Evolutionary conservation across 805 yeast genomes (phyloP), one percentile per base, ranked within the genome.

Genomic region (Candida arabinofermentans): DNA sequence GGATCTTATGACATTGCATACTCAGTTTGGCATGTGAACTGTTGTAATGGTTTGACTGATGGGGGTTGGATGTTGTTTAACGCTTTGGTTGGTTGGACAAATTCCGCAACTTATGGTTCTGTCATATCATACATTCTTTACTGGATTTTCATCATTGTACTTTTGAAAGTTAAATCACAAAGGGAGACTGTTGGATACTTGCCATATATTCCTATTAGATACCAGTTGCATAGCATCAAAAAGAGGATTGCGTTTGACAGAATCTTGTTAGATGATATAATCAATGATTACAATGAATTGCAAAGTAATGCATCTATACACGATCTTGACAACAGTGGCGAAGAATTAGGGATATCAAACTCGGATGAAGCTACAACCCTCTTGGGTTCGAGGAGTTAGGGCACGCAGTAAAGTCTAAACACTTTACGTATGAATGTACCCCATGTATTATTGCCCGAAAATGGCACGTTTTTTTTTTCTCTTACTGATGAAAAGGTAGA

Each of bases 11-110:
- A 89, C 55, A 81, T 89, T 18, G 50, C 75, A 17, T 75, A 72
- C 36, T 80, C 93, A 6, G 81, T 89, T 2, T 89, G 97, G 97
- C 97, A 89, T 60, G 96, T 89, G 21, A 87, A 89, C 64, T 88
- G 96, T 62, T 89, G 97, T 66, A 88, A 88, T 60, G 95, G 96
- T 19, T 83, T 86, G 51, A 84, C 76, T n/a, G 96, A 89, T 56
- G 95, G 95, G 4, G 79, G 82, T 24, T 89, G 95, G 96, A 87
- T 88, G 95, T 69, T 89, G 27, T 72, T 86, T 54, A 87, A 90
- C 27, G 96, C 96, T 1, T 69, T 89, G 5, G 72, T 89, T 38
- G 97, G 97, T 2, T 89, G 97, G 97, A 88, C 93, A 12, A 89
- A 89, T 60, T 79, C 90, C 48, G 96, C 96, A 3, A 89, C 97